Evolutionary conservation across 129 eudicot species (phyloP), one percentile per base, ranked within the genome.

Genomic region (Saposhnikovia divaricata): DNA sequence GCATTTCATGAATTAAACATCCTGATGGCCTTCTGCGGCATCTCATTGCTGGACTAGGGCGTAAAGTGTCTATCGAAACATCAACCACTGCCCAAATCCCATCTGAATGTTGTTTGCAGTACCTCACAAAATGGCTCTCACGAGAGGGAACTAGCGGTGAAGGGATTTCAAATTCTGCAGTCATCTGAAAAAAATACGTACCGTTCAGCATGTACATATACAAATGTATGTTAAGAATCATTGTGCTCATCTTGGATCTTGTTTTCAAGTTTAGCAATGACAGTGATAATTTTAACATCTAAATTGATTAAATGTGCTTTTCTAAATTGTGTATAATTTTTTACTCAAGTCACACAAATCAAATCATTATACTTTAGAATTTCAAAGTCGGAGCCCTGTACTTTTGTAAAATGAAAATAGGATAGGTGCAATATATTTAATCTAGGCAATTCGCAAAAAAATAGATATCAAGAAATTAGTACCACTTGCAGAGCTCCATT

Each of bases 401-500:
- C 31, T 59, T n/a, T 7, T 23, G 14, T 59, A n/a, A 59, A 59
- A 0, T 59, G 68, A 57, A n/a, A 59, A 59, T 7, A 23, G 25
- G 31, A 21, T n/a, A n/a, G 4, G 13, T 10, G 27, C 28, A 23
- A 23, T 59, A 21, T n/a, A 25, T 6, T n/a, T 3, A 10, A 59
- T 59, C 31, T 23, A 59, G 28, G 31, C 4, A n/a, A 4, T 59
- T n/a, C 14, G 66, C 15, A n/a, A 25, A n/a, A 61, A 9, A 11
- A 2, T 61, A 61, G 9, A 59, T 9, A 61, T 61, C 69, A 61
- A 61, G 69, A 9, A 61, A 25, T 9, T 2, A n/a, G 37, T 61
- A 88, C 91, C 91, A 88, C 40, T 80, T 85, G 87, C 28, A 85
- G 80, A 4, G 91, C 76, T 74, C 87, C 87, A 78, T 69, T 81